Conservation (phyloP, 805 yeast genomes). For the Lipomyces spencermartinsiae region DNA sequence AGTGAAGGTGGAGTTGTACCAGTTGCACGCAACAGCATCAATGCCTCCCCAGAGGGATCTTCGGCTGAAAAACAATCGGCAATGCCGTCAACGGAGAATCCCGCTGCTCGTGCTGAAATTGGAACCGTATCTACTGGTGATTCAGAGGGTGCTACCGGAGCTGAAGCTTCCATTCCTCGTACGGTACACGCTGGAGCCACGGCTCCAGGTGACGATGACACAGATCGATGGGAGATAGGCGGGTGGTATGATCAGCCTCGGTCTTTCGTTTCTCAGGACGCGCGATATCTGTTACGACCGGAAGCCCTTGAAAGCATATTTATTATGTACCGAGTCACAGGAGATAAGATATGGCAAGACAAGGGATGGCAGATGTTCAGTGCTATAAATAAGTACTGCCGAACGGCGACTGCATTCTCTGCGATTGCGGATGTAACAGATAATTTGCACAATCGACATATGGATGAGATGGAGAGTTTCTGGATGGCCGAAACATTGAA, state of each 20-base stretch:
- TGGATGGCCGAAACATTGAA: conserved; percentile 68
- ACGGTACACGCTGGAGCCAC: neutral
- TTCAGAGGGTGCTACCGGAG: conserved; percentile 4
- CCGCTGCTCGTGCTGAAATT: conserved; percentile 12
- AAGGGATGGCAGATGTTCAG: conserved; percentile 59
- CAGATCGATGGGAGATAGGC: conserved; percentile 25
- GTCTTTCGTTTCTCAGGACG: conserved; percentile 35
- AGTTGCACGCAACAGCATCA: neutral
- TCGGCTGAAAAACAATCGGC: neutral
- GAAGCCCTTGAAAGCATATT: conserved; percentile 67
- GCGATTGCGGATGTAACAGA: conserved; percentile 52
- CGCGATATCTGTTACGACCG: conserved; percentile 58
- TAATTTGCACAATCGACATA: conserved; percentile 40
- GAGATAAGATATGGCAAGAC: conserved; percentile 62
- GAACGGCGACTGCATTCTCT: conserved; percentile 47
- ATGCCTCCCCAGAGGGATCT: neutral
- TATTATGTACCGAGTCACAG: conserved; percentile 64
- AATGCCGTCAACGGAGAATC: neutral
- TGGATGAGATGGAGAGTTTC: conserved; percentile 48
- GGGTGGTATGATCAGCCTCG: conserved; percentile 39
- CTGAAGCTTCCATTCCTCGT: neutral
- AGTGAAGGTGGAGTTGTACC: neutral
- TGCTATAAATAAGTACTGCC: conserved; percentile 46
- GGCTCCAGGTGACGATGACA: conserved; percentile 13
- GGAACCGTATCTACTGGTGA: conserved; percentile 6